A percentile compares a stretch with the other conserved stretches of the same genome.
phyloP scores from a whole-genome alignment of 2,329 filamentous ascomycete genomes.

The Fusarium irregulare region DNA sequence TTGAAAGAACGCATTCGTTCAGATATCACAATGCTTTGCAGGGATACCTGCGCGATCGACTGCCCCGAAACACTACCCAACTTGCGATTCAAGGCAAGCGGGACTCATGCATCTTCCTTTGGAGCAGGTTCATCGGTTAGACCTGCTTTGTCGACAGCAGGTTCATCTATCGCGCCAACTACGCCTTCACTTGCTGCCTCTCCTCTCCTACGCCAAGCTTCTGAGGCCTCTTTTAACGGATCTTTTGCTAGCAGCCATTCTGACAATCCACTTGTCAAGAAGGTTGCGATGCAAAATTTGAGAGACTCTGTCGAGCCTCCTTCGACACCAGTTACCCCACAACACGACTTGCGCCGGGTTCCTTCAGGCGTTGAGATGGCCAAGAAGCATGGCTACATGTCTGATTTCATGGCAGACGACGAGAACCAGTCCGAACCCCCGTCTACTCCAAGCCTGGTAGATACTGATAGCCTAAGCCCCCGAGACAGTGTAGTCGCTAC shows the following conservation, averaged over 20 bases:
- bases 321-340: conserved; percentile 27
- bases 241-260: conserved; percentile 42
- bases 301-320: conserved; percentile 34
- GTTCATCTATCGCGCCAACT: conserved; percentile 24
- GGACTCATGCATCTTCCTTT: conserved; percentile 32
- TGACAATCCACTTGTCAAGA: conserved; percentile 41
- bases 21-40: conserved; percentile 62
- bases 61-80: conserved; percentile 46
- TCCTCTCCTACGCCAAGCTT: conserved; percentile 27
- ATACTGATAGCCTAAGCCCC: conserved; percentile 48
- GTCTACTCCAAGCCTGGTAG: conserved; percentile 47
- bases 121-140: conserved; percentile 8
- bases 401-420: conserved; percentile 46
- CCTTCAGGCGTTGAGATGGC: conserved; percentile 46
- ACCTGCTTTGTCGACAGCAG: conserved; percentile 21
- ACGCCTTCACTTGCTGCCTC: conserved; percentile 30
- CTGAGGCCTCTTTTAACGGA: conserved; percentile 36
- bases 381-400: conserved; percentile 46
- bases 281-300: conserved; percentile 37
- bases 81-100: conserved; percentile 40
- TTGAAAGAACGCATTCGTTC: conserved; percentile 59
- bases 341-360: conserved; percentile 38
- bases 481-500: conserved; percentile 46
- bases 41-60: conserved; percentile 62
- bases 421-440: conserved; percentile 47